These are phyloP conservation scores for Rauvolfia tetraphylla DNA, from an alignment of 257 asterid genomes.

Conservation along the genomic window DNA sequence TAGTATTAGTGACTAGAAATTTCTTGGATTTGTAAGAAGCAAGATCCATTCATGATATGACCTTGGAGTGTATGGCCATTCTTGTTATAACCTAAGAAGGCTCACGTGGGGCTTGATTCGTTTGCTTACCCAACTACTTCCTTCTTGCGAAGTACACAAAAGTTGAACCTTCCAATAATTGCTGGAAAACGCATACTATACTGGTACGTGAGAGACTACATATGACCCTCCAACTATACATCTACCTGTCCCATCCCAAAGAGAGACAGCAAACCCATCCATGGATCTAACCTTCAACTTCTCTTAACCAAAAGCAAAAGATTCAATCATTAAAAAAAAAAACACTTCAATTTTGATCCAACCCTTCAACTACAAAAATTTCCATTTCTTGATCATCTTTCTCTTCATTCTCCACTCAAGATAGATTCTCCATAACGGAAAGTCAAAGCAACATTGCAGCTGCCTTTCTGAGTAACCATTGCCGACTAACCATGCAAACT, in stretches of 20 bases:
- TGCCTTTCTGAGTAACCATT: neutral
- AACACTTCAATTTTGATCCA: neutral
- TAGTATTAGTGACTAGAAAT: neutral
- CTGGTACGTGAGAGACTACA: no score
- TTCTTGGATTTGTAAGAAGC: neutral
- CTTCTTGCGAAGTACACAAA: neutral
- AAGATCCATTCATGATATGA: neutral
- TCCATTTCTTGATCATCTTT: neutral
- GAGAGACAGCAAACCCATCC: conserved; percentile 2
- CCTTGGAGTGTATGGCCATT: no score
- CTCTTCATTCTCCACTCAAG: neutral
- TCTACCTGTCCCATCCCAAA: conserved; percentile 6
- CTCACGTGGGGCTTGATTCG: neutral
- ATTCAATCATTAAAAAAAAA: neutral
- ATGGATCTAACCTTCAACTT: neutral
- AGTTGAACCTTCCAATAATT: neutral
- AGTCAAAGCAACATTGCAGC: conserved; percentile 10
- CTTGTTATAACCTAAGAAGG: no score
- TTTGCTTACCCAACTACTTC: neutral
- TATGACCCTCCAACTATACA: neutral
- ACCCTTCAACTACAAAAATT: conserved; percentile 8
- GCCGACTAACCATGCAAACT: neutral
- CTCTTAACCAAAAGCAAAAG: neutral
- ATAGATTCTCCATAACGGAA: neutral
- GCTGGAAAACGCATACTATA: no score